Evolutionary conservation across 2,329 filamentous ascomycete genomes (phyloP).

Genomic region (Diplodia seriata): DNA sequence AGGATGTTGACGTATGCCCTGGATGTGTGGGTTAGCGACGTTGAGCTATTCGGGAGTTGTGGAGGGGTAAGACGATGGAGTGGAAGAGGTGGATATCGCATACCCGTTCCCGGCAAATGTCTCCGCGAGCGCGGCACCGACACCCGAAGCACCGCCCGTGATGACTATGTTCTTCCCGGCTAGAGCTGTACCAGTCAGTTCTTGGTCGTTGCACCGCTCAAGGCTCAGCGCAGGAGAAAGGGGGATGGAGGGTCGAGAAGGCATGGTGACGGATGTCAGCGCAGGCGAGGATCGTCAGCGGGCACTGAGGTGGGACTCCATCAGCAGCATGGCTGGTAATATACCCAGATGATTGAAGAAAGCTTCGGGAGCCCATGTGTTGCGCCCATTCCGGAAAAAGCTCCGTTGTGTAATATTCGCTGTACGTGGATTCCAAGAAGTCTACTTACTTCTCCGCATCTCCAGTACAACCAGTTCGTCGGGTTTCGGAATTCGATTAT

Average conservation of each 20-base stretch:
- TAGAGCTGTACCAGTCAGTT: not conserved
- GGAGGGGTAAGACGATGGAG: too few relatives aligned
- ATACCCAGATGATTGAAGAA: not conserved
- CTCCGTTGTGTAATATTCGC: too few relatives aligned
- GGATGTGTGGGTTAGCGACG: not conserved
- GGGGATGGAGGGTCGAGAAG: not conserved
- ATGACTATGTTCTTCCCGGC: conserved; percentile 20
- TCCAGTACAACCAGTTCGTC: not conserved
- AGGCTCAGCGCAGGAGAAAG: not conserved
- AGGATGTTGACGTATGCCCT: conserved; percentile 41
- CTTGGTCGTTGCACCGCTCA: not conserved
- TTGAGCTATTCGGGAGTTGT: too few relatives aligned
- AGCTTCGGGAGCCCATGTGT: not conserved
- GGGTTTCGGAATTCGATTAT: not conserved
- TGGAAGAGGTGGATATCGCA: too few relatives aligned
- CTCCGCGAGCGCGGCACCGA: conserved; percentile 9
- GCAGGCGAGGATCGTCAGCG: not conserved
- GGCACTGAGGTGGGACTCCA: not conserved
- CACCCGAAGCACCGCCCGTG: conserved; percentile 24
- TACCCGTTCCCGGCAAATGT: conserved; percentile 17
- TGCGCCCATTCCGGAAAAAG: not conserved
- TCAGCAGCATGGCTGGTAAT: not conserved
- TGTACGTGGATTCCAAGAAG: not conserved
- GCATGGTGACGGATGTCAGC: not conserved
- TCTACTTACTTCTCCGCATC: not conserved